Conservation (phyloP, 225 moss, liverwort and hornwort genomes). For the Lunularia cruciata region DNA sequence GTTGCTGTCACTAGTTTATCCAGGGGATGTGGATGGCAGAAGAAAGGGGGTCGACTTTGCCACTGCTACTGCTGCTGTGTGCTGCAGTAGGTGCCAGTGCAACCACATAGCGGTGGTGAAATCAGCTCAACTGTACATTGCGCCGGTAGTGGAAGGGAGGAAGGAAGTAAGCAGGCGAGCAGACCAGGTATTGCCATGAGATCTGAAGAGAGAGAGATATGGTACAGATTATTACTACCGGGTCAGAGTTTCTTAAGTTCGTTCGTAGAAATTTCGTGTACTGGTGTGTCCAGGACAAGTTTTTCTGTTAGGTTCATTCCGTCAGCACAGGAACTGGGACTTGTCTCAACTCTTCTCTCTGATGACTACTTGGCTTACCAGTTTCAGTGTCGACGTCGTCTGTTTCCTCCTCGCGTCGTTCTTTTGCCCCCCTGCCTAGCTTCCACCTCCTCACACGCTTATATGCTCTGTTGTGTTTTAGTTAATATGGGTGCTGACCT, state of each 20-base stretch:
- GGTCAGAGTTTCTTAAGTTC: not conserved
- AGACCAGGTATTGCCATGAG: not conserved
- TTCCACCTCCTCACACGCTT: not conserved
- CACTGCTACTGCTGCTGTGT: too few relatives aligned
- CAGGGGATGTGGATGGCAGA: not conserved
- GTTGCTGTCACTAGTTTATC: slow-evolving; percentile 1
- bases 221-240: too few relatives aligned
- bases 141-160: too few relatives aligned
- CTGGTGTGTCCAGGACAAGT: not conserved
- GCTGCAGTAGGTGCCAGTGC: not conserved
- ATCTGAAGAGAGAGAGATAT: not conserved
- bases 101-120: not conserved
- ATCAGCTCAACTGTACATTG: not conserved
- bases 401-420: not conserved
- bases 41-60: not conserved
- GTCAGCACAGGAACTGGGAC: not conserved
- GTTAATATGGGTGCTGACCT: too few relatives aligned
- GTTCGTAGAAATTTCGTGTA: not conserved
- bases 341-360: not conserved
- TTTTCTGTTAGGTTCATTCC: not conserved
- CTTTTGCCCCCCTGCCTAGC: not conserved
- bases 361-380: not conserved
- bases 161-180: too few relatives aligned
- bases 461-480: not conserved
- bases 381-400: not conserved